These are phyloP conservation scores for Helenozyma baotianmanensis DNA, from an alignment of 805 yeast species.

Conservation along the genomic window DNA sequence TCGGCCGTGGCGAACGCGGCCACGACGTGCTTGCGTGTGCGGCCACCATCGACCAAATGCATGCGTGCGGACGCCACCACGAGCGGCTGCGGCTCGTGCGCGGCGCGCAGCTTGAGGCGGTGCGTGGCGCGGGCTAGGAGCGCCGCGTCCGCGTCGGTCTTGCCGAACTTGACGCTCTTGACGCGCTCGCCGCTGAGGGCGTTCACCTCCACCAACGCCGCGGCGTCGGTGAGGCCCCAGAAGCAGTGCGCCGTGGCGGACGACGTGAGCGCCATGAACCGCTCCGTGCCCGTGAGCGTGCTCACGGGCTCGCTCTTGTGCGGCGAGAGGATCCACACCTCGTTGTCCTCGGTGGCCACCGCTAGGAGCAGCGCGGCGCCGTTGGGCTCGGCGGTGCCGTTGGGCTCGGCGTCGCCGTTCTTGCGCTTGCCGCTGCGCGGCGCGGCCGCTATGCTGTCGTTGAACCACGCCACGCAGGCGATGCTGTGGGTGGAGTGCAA, in stretches of 20 bases:
- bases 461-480: slow-evolving; percentile 34
- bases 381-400: neutral
- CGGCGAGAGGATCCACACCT: slow-evolving; percentile 43
- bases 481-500: slow-evolving; percentile 38
- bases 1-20: slow-evolving; percentile 1
- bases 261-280: slow-evolving; percentile 14
- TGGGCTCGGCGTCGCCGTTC: slow-evolving; percentile 1
- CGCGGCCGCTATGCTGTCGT: slow-evolving; percentile 4
- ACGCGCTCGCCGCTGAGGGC: slow-evolving; percentile 24
- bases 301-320: slow-evolving; percentile 33
- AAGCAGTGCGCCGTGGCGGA: slow-evolving; percentile 13
- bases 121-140: slow-evolving; percentile 16
- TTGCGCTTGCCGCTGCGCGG: slow-evolving; percentile 3
- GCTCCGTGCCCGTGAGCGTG: slow-evolving; percentile 24
- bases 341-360: slow-evolving; percentile 32
- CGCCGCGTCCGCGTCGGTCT: slow-evolving; percentile 18
- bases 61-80: slow-evolving; percentile 26
- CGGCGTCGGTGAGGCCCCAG: slow-evolving; percentile 21
- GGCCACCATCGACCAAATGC: slow-evolving; percentile 24
- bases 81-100: slow-evolving; percentile 10
- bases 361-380: slow-evolving; percentile 19
- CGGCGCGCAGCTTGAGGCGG: slow-evolving; percentile 4
- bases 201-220: slow-evolving; percentile 16
- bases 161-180: slow-evolving; percentile 16
- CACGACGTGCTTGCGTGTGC: slow-evolving; percentile 22